Base-by-base conservation (phyloP, 2,329 filamentous ascomycete species). In the Cytospora chrysosperma region DNA sequence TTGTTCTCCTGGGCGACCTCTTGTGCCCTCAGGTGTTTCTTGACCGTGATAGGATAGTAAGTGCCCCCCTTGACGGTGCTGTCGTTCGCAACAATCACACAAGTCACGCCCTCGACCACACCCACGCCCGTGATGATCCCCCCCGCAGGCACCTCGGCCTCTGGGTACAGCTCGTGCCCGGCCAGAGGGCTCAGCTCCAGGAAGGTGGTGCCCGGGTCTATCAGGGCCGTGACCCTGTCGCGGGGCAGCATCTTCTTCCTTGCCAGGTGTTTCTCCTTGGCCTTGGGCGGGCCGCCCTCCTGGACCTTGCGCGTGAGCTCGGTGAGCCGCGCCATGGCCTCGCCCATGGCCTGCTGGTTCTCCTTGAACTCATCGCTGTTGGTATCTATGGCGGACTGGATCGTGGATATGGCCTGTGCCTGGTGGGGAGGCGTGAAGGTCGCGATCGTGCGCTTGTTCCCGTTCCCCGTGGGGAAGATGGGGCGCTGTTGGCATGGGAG, bases 61-160 rank as follows among this genome's bases (percentile, higher is more conserved):
- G 94, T 96, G 27, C 94, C 94, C 59, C 94, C 94, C 79, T 98
- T 99, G 72, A 98, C 94, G 21, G 94, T 97, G 79, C 92, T 96
- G 75, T 97, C 94, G 74, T 98, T 97, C 63, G 93, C 93, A 56
- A 97, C 91, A 70, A 98, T 91, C 79, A 97, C 89, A 75, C 94
- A 98, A 49, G 88, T 89, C 28, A 97, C 92, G 17, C 94, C 94
- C 74, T 95, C 90, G 28, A 99, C 91, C 2, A 90, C 89, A 3
- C 94, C 94, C 59, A 98, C 87, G 1, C 94, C 95, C 0, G 95
- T 96, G 64, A 99, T 92, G 69, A 99, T 95, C 8, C 93, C 94
- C 28, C 90, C 95, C 0, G 92, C 89, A 0, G 94, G 92, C 1
- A 97, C 90, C 19, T 97, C 91, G 63, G 94, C 93, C 62, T 90